Base-by-base conservation (phyloP, 1,139 yeast species). In the Kurtzmaniella quercitrusa region DNA sequence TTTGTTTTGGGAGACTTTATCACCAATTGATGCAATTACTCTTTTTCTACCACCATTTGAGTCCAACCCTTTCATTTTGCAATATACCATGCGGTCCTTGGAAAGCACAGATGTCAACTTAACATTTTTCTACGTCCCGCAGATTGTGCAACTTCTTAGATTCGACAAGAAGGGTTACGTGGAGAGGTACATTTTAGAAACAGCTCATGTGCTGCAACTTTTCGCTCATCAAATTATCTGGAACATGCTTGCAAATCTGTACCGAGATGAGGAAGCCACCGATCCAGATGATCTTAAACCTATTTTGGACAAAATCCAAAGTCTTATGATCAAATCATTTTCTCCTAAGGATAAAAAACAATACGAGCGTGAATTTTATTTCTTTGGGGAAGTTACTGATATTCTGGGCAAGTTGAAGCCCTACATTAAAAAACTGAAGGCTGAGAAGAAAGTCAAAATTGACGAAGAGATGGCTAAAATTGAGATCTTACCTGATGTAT, bases 191-290 rank as follows among this genome's bases (percentile, higher is more conserved):
- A 91, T 94, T 51, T 66, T 93, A 46, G 98, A 93, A 59, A 88
- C 98, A 0, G 98, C 96, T 2, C 84, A 85, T 56, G 87, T 89
- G 18, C 84, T 95, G 32, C 95, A 87, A 54, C 71, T 91, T 49
- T 94, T 94, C 71, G 91, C 98, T 0, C 99, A 94, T 63, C 99
- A 94, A 64, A 91, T 94, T 50, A 88, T 94, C 48, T 94, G 99
- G 99, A 94, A 94, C 57, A 88, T 94, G 85, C 68, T 86, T 55
- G 98, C 99, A 1, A 94, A 94, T 60, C 80, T 93, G 49, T 93
- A 78, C 62, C 85, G 84, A 54, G 98, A 88, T 59, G 98, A 93
- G 56, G 95, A 88, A 21, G 83, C 86, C 1, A 70, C 78, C 0
- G 74, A 76, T 4, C 96, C 96, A 4, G 97, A 93, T 63, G 71